Evolutionary conservation across 2,329 filamentous ascomycete species (phyloP).

Genomic region (Ilyonectria mors-panacis): DNA sequence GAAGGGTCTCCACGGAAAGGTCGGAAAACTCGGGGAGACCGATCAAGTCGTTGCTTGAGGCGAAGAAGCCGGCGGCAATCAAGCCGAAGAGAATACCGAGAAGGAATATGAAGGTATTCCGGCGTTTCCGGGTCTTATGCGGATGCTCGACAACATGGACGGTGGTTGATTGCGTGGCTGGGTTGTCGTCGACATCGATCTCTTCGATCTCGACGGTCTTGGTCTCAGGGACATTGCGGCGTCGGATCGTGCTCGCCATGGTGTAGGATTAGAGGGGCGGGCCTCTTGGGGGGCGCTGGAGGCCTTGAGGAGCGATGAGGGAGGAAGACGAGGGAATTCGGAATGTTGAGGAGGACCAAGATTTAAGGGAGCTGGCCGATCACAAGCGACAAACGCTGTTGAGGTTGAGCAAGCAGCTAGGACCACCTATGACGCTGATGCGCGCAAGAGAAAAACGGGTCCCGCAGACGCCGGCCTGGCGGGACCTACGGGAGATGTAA

Average conservation of each 20-base stretch:
- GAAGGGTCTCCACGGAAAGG: slow-evolving; percentile 85
- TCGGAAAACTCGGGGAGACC: slow-evolving; percentile 80
- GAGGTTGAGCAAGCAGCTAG: slow-evolving; percentile 2
- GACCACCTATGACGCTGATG: slow-evolving; percentile 45
- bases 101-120: slow-evolving; percentile 86
- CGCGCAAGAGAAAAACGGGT: slow-evolving; percentile 41
- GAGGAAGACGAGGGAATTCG: slow-evolving; percentile 12
- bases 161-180: slow-evolving; percentile 44
- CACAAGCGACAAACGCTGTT: slow-evolving; percentile 1
- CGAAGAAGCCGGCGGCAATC: slow-evolving; percentile 90
- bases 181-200: slow-evolving; percentile 47
- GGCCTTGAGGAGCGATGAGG: slow-evolving; percentile 26
- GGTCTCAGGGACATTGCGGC: slow-evolving; percentile 45
- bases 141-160: slow-evolving; percentile 62
- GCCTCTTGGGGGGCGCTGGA: slow-evolving; percentile 38
- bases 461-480: slow-evolving; percentile 31
- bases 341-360: slow-evolving; percentile 7
- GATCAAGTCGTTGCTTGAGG: slow-evolving; percentile 89
- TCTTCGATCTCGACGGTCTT: slow-evolving; percentile 37
- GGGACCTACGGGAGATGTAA: neutral
- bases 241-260: slow-evolving; percentile 55
- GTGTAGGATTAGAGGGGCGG: slow-evolving; percentile 25
- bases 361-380: neutral
- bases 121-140: slow-evolving; percentile 76
- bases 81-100: slow-evolving; percentile 93